Conservation (phyloP, 768 basidiomycete genomes). For the Amylocystis lapponica region DNA sequence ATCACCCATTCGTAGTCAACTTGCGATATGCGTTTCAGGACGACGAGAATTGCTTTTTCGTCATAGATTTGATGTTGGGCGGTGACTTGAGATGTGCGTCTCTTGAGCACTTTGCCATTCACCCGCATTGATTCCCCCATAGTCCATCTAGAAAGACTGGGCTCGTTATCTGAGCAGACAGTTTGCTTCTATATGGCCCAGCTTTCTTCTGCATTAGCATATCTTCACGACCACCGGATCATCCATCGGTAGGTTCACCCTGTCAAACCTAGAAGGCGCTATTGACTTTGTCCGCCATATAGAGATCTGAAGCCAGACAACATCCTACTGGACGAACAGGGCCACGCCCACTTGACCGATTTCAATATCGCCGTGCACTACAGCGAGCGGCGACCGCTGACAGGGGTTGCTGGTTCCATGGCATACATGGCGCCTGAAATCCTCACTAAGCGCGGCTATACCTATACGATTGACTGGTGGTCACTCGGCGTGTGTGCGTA, state of each 20-base stretch:
- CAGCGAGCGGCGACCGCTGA: constrained; percentile 74
- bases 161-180: constrained; percentile 64
- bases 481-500: constrained; percentile 91
- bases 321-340: constrained; percentile 90
- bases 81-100: constrained; percentile 87
- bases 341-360: constrained; percentile 95
- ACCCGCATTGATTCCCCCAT: constrained; percentile 8
- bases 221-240: constrained; percentile 88
- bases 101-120: neutral
- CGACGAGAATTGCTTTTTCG: constrained; percentile 98
- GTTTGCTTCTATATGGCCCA: constrained; percentile 90
- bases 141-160: constrained; percentile 89
- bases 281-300: constrained; percentile 23
- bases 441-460: constrained; percentile 88
- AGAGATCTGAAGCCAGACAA: constrained; percentile 98
- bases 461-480: constrained; percentile 95
- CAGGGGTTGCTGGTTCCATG: constrained; percentile 96
- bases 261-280: constrained; percentile 11
- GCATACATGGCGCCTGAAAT: constrained; percentile 98
- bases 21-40: constrained; percentile 96
- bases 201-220: constrained; percentile 80
- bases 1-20: constrained; percentile 94
- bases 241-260: constrained; percentile 83
- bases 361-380: constrained; percentile 99
- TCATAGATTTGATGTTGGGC: constrained; percentile 94